Percentiles rank a stretch among this genome's conserved stretches.
Evolutionary conservation across 164 flowering plant species (phyloP).

Genomic region (Malania oleifera): DNA sequence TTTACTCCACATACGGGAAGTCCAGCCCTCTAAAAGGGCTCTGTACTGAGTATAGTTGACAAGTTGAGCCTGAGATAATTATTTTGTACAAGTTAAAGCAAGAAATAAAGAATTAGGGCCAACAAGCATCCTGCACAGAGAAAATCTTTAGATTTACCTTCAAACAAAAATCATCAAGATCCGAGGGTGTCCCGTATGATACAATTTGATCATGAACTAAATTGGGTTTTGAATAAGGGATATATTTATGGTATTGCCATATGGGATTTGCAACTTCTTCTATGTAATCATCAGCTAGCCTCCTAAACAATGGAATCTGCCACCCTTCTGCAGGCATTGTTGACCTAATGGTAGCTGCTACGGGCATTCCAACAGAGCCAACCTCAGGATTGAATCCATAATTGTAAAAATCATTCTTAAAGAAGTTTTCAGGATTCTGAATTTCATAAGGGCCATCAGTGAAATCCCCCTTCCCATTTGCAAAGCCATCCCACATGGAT

Average conservation of each 20-base stretch:
- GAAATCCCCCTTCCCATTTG: constrained; percentile 77
- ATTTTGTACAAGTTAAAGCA: constrained; percentile 1
- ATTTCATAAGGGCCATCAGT: constrained; percentile 96
- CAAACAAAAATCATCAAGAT: constrained; percentile 92
- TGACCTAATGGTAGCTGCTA: constrained; percentile 92
- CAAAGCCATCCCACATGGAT: constrained; percentile 99
- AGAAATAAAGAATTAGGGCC: background rate
- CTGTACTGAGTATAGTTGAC: constrained; percentile 87
- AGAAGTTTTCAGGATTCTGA: constrained; percentile 90
- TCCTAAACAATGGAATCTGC: constrained; percentile 76
- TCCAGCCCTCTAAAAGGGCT: constrained; percentile 95
- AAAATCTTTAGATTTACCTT: constrained; percentile 46
- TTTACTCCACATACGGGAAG: constrained; percentile 95
- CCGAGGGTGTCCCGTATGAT: constrained; percentile 67
- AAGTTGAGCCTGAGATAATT: constrained; percentile 75
- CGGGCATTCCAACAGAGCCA: constrained; percentile 95
- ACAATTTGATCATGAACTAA: constrained; percentile 74
- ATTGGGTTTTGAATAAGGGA: constrained; percentile 83
- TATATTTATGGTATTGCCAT: constrained; percentile 93
- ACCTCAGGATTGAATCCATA: constrained; percentile 99
- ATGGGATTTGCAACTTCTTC: constrained; percentile 86
- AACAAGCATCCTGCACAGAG: background rate
- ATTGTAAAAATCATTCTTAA: constrained; percentile 60
- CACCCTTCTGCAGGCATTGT: constrained; percentile 96
- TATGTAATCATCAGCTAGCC: constrained; percentile 48